Percentiles rank a stretch among this genome's conserved stretches.
Evolutionary conservation across 176 grass and related monocot genomes (phyloP).

Genomic region (Saccharum spontaneum): DNA sequence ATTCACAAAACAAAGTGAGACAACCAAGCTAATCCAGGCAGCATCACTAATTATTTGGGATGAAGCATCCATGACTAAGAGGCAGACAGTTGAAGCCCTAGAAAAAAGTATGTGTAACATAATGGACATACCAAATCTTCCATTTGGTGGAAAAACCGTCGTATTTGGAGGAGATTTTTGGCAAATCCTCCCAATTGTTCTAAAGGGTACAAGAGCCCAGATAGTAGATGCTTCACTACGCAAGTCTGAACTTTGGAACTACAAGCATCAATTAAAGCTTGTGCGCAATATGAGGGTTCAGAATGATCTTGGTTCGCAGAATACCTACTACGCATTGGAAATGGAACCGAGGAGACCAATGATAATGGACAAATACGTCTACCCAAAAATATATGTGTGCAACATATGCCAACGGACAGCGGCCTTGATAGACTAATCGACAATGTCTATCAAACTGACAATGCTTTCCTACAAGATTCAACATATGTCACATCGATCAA

Average conservation of each 20-base stretch:
- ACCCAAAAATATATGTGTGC: not conserved
- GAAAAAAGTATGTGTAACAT: no score
- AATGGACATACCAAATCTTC: no score
- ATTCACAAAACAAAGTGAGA: no score
- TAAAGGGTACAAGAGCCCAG: not conserved
- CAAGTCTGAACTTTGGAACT: not conserved
- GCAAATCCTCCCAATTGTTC: not conserved
- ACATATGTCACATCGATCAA: no score
- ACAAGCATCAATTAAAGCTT: not conserved
- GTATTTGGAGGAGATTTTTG: not conserved
- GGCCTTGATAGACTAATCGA: not conserved
- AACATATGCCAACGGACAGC: not conserved
- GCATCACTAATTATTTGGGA: no score
- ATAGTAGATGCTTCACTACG: not conserved
- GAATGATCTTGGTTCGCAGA: no score
- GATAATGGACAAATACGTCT: not conserved
- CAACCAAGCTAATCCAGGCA: no score
- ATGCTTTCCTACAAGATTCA: no score
- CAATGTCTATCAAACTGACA: no score
- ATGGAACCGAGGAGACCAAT: not conserved
- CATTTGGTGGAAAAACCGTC: not conserved
- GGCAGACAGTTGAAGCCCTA: no score
- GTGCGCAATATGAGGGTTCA: not conserved
- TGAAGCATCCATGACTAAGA: no score
- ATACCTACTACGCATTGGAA: not conserved